These are phyloP conservation scores for Penicillium canariense DNA, from an alignment of 495 filamentous ascomycete species.

Conservation along the genomic window DNA sequence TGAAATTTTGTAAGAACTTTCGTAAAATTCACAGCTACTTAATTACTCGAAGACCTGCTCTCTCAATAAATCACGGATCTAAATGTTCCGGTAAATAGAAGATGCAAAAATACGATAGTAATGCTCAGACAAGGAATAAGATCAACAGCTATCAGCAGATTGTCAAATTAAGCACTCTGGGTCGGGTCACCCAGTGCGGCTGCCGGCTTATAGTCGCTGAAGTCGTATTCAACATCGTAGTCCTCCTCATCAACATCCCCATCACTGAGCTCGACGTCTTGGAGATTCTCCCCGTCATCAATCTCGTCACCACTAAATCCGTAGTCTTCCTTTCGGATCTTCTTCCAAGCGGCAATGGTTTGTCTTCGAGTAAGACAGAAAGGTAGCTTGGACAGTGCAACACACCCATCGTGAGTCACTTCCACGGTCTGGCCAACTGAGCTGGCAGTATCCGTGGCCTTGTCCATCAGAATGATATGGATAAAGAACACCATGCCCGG, in stretches of 20 bases:
- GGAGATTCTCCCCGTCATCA: slow-evolving; percentile 23
- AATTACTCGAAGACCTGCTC: too few species aligned
- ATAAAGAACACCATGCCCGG: slow-evolving; percentile 28
- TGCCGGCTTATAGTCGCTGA: slow-evolving; percentile 13
- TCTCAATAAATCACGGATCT: too few species aligned
- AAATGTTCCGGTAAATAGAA: too few species aligned
- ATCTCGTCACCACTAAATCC: slow-evolving; percentile 18
- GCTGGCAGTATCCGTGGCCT: slow-evolving; percentile 26
- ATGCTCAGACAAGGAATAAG: background rate
- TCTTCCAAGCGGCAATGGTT: slow-evolving; percentile 26
- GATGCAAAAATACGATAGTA: background rate
- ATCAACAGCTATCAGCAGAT: background rate
- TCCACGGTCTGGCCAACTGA: slow-evolving; percentile 27
- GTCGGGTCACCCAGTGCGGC: slow-evolving; percentile 23
- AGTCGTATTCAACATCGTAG: slow-evolving; percentile 27
- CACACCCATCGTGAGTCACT: slow-evolving; percentile 21
- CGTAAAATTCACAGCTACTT: too few species aligned
- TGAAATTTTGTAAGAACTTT: too few species aligned
- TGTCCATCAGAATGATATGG: slow-evolving; percentile 29
- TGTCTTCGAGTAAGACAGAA: slow-evolving; percentile 24
- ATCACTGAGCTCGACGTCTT: slow-evolving; percentile 23
- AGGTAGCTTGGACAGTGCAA: slow-evolving; percentile 24
- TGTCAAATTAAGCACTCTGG: slow-evolving; percentile 6
- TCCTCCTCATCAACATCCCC: slow-evolving; percentile 24
- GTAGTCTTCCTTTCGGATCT: slow-evolving; percentile 26